Conservation (phyloP, 192 early-diverging fungal species). For the Phlyctochytrium bullatum region DNA sequence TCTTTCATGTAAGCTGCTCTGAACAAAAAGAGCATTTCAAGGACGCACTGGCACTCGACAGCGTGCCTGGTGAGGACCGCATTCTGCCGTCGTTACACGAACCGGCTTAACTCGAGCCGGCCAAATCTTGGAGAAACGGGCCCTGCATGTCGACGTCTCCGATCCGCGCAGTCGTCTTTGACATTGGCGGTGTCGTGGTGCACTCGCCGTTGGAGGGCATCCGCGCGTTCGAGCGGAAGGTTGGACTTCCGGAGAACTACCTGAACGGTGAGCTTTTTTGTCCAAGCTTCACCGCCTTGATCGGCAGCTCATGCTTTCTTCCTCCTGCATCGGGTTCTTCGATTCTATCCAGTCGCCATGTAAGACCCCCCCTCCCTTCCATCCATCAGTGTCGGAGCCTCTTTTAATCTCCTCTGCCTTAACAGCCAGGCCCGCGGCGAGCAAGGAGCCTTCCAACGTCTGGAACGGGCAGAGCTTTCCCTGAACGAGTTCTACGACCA, state of each 20-base stretch:
- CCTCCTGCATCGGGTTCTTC: not conserved
- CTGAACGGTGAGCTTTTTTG: conserved; percentile 59
- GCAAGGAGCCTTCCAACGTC: conserved; percentile 55
- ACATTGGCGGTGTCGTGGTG: conserved; percentile 83
- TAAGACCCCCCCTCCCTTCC: not conserved
- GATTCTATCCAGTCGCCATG: conserved; percentile 3
- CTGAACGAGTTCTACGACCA: conserved; percentile 53
- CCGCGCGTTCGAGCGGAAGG: conserved; percentile 59
- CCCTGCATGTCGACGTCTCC: too few species aligned
- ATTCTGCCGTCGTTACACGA: too few species aligned
- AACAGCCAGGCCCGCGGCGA: conserved; percentile 36
- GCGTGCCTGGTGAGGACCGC: too few species aligned
- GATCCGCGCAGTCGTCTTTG: conserved; percentile 84
- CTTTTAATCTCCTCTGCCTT: not conserved
- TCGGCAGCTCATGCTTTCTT: too few species aligned
- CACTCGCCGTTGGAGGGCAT: conserved; percentile 79
- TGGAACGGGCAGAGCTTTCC: conserved; percentile 63
- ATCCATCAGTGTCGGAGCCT: not conserved
- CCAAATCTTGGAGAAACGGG: too few species aligned
- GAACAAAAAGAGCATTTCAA: too few species aligned
- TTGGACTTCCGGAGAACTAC: conserved; percentile 74
- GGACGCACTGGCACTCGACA: too few species aligned
- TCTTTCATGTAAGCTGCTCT: too few species aligned
- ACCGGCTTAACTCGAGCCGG: too few species aligned
- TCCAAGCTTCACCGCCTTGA: too few species aligned